Percentiles rank a stretch among this genome's conserved stretches.
Conservation (phyloP, 23 red algal species). For the Cyanidium caldarium region DNA sequence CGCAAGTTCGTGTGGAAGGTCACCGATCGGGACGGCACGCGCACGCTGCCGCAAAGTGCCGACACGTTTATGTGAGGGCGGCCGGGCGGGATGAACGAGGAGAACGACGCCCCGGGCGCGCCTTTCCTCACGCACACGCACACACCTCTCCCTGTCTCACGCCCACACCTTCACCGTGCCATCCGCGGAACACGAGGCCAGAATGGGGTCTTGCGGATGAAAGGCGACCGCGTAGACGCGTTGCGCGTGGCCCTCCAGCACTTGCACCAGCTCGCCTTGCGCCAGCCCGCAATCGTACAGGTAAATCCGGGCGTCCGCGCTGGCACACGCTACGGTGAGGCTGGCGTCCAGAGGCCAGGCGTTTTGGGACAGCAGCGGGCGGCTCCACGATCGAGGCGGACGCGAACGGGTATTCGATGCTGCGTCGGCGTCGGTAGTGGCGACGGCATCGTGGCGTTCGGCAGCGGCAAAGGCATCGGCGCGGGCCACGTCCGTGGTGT, state of each 20-base stretch:
- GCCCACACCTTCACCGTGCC: constrained; percentile 43
- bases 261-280: constrained; percentile 14
- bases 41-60: not conserved
- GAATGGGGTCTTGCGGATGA: constrained; percentile 55
- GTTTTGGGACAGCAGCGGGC: no score
- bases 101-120: no score
- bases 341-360: constrained; percentile 7
- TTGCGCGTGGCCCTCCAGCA: constrained; percentile 39
- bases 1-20: constrained; percentile 3
- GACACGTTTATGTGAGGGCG: not conserved
- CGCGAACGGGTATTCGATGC: no score
- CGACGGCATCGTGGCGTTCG: no score
- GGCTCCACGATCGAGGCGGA: no score
- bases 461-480: no score
- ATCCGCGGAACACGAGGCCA: constrained; percentile 71
- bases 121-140: no score
- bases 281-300: constrained; percentile 31
- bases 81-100: no score
- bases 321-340: constrained; percentile 39
- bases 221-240: constrained; percentile 42
- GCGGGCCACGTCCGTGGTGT: no score
- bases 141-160: no score
- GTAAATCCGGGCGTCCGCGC: constrained; percentile 51
- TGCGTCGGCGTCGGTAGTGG: no score
- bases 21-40: not conserved